A percentile compares a stretch with the other conserved stretches of the same genome.
Evolutionary conservation across 306 rosid species (phyloP).

Genomic region (Betula pendula): DNA sequence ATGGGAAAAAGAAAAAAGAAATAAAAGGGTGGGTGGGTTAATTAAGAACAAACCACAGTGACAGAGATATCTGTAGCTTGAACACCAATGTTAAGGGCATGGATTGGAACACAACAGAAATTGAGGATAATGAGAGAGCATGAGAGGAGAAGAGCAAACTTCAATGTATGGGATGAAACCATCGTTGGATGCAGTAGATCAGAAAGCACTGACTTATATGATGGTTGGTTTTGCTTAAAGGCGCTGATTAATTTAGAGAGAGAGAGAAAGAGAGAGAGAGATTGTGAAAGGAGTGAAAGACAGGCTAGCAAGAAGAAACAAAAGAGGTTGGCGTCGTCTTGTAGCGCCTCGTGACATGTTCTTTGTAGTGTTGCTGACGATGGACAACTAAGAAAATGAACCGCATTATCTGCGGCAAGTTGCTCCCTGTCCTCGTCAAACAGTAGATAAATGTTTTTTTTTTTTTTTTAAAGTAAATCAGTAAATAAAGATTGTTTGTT

Average conservation of each 20-base stretch:
- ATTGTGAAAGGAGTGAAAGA: neutral
- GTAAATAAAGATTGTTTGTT: too few species aligned
- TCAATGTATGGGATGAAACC: conserved; percentile 33
- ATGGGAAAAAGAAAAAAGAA: neutral
- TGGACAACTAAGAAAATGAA: neutral
- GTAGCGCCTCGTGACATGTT: conserved; percentile 35
- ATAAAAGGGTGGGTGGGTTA: neutral
- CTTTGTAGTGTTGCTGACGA: conserved; percentile 12
- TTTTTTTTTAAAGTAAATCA: too few species aligned
- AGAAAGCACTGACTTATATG: conserved; percentile 17
- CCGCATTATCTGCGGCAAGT: neutral
- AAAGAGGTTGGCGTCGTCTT: conserved; percentile 20
- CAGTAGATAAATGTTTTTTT: too few species aligned
- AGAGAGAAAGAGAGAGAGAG: conserved; percentile 10
- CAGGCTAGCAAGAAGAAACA: neutral
- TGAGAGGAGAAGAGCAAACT: conserved; percentile 26
- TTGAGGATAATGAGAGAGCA: neutral
- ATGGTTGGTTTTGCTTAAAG: conserved; percentile 26
- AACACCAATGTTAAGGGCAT: conserved; percentile 70
- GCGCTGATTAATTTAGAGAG: conserved; percentile 31
- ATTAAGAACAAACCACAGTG: conserved; percentile 47
- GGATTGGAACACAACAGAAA: neutral
- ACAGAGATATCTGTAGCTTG: conserved; percentile 59
- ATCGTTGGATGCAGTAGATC: conserved; percentile 30
- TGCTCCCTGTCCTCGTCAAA: neutral